Conservation (phyloP, 2,329 filamentous ascomycete genomes). For the Ceratocystis alfenasii region DNA sequence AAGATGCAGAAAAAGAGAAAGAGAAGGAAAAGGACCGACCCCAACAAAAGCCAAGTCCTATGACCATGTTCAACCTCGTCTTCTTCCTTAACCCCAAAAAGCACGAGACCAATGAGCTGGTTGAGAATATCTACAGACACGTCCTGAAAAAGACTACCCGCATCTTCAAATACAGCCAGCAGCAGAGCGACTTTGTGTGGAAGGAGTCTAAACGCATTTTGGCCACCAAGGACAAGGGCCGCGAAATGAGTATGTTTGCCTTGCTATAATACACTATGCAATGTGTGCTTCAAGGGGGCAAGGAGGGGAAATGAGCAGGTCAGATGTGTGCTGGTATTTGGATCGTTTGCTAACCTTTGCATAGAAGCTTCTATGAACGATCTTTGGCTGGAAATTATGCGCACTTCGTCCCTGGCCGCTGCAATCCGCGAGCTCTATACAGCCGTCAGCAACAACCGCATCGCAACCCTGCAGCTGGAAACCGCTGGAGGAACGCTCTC, state of each 20-base stretch:
- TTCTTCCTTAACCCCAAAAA: slow-evolving; percentile 76
- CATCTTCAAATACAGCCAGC: slow-evolving; percentile 84
- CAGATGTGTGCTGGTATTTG: not conserved
- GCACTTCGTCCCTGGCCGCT: slow-evolving; percentile 64
- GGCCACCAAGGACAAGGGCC: slow-evolving; percentile 66
- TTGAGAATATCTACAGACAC: slow-evolving; percentile 70
- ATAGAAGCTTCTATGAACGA: slow-evolving; percentile 48
- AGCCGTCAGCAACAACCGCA: slow-evolving; percentile 70
- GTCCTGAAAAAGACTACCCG: slow-evolving; percentile 88
- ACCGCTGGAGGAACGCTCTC: slow-evolving; percentile 46
- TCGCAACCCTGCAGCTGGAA: slow-evolving; percentile 70
- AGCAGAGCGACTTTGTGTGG: slow-evolving; percentile 81
- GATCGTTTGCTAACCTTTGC: slow-evolving; percentile 3
- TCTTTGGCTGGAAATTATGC: slow-evolving; percentile 59
- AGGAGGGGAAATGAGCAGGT: too few species aligned
- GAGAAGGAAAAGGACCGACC: slow-evolving; percentile 30
- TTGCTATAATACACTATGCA: not conserved
- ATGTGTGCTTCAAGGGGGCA: too few species aligned
- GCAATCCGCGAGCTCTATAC: slow-evolving; percentile 74
- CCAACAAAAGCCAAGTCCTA: slow-evolving; percentile 53
- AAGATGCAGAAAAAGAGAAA: slow-evolving; percentile 27
- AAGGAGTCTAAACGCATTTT: slow-evolving; percentile 78
- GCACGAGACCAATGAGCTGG: slow-evolving; percentile 61
- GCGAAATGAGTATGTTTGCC: slow-evolving; percentile 47
- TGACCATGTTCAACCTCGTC: slow-evolving; percentile 97